Conservation (phyloP, 139 green algal genomes). For the Gonium pectorale region DNA sequence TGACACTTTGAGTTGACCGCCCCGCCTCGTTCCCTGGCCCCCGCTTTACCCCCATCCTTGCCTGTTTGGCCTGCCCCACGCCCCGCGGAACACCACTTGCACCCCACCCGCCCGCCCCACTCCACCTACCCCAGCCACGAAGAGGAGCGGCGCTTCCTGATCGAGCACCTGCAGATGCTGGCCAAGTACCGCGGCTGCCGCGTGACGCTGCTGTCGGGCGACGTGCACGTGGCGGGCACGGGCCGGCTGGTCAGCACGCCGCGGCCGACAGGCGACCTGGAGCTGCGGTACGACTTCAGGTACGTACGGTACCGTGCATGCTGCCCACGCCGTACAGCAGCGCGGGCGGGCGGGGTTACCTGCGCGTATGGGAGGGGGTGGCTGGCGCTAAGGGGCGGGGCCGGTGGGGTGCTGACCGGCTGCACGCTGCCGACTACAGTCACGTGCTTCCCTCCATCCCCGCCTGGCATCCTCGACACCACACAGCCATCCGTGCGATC, state of each 20-base stretch:
- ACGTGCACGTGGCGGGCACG: slow-evolving; percentile 36
- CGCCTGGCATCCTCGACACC: neutral
- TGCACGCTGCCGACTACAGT: too few relatives aligned
- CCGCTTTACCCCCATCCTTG: too few relatives aligned
- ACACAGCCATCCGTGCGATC: neutral
- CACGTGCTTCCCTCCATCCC: neutral
- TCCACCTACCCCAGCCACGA: slow-evolving; percentile 29
- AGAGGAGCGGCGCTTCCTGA: slow-evolving; percentile 39
- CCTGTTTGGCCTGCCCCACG: too few relatives aligned
- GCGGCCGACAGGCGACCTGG: neutral
- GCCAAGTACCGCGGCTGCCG: slow-evolving; percentile 32
- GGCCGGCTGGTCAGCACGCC: slow-evolving; percentile 11
- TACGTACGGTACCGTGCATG: neutral
- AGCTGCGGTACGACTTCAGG: slow-evolving; percentile 24
- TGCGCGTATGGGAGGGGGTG: too few relatives aligned
- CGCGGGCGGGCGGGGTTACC: too few relatives aligned
- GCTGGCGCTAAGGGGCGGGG: too few relatives aligned
- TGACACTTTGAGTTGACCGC: too few relatives aligned
- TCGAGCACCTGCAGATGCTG: slow-evolving; percentile 43
- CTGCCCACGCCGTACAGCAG: neutral
- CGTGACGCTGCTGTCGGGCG: slow-evolving; percentile 31
- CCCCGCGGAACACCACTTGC: too few relatives aligned
- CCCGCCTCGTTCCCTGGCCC: too few relatives aligned
- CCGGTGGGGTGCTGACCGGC: too few relatives aligned
- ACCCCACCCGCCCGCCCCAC: too few relatives aligned